Evolutionary conservation across 1,139 yeast genomes (phyloP).

Genomic region (Kluyveromyces sp.): DNA sequence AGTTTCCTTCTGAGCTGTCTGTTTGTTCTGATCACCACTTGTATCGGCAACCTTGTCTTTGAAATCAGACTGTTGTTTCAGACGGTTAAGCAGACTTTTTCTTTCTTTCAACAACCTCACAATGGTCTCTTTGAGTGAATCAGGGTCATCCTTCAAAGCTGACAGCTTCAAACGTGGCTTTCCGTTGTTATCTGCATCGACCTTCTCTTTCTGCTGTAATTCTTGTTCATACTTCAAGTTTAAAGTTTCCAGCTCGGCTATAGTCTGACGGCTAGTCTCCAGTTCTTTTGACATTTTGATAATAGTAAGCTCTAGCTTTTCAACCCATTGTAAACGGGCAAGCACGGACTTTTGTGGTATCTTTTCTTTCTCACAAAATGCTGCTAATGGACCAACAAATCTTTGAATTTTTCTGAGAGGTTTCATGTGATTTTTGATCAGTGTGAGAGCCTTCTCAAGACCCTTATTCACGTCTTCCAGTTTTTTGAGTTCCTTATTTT

Average conservation of each 20-base stretch:
- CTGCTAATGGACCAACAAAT: neutral
- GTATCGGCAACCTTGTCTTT: too few species aligned
- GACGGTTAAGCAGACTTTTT: neutral
- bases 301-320: neutral
- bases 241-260: neutral
- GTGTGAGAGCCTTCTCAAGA: neutral
- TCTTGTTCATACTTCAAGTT: neutral
- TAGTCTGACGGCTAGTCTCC: too few species aligned
- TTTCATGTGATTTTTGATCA: neutral
- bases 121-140: neutral
- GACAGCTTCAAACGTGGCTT: neutral
- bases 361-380: neutral
- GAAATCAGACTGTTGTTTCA: neutral
- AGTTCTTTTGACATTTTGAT: neutral
- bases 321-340: neutral
- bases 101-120: neutral
- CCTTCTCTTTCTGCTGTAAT: neutral
- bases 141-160: too few species aligned
- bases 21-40: too few species aligned
- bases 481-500: too few species aligned
- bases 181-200: neutral
- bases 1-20: too few species aligned
- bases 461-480: neutral
- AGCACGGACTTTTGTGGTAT: neutral
- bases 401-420: neutral